Evolutionary conservation across 2,329 filamentous ascomycete genomes (phyloP), one percentile per base, ranked within the genome.

Genomic region (Hansfordia pulvinata): DNA sequence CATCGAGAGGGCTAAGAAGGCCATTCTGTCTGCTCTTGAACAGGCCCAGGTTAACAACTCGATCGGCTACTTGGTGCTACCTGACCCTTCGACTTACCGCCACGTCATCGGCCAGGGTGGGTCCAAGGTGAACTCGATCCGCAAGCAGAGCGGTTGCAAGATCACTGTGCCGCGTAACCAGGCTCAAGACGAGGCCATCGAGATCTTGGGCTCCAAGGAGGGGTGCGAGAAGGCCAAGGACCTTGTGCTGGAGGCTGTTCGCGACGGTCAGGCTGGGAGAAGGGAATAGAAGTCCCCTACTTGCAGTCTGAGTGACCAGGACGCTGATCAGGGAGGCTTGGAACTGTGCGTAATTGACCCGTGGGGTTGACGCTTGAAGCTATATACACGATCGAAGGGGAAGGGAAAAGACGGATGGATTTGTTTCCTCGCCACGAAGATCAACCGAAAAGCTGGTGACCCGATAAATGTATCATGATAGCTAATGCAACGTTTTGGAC

Each of bases 131-230:
- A 94, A 94, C 56, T 62, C 73, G 21, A 94, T 98, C 49, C 76
- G 90, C 40, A 84, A 83, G 59, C 75, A 90, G 61, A 94, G 85
- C 27, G 82, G 81, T 29, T 94, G 86, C 56, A 85, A 80, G 57
- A 92, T 98, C 49, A 85, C 86, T 37, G 88, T 98, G 20, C 90
- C 90, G 13, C 76, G 82, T 38, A 77, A 83, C 44, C 80, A 92
- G 52, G 61, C 60, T 23, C 61, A 58, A 36, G 65, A 69, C 25
- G 86, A 94, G 53, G 83, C 88, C 4, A 94, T 98, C 48, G 84
- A 93, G 59, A 80, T 98, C 42, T 64, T 78, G 19, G 90, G 90
- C 20, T 69, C 66, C 29, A 70, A 69, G 45, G 79, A 84, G 10
- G 84, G 82, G 9, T 73, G 93, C 19, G 83, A 94, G 54, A 68